Percentiles rank a stretch among this genome's conserved stretches.
These are phyloP conservation scores for Talaromyces proteolyticus DNA, from an alignment of 495 filamentous ascomycete genomes.

Conservation along the genomic window DNA sequence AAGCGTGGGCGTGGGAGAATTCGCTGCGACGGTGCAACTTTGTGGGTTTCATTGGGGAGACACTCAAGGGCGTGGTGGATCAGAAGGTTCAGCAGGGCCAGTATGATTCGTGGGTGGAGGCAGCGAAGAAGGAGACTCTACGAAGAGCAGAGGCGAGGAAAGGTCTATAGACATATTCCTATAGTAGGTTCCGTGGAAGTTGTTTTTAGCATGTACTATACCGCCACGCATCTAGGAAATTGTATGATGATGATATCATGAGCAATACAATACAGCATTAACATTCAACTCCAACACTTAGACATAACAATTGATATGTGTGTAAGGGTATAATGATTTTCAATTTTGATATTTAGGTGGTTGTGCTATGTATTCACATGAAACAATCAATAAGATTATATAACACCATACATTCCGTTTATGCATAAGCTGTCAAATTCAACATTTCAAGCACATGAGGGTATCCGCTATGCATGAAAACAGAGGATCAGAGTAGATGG, in stretches of 20 bases:
- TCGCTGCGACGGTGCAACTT: slow-evolving; percentile 90
- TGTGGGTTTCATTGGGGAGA: slow-evolving; percentile 88
- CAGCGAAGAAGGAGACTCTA: slow-evolving; percentile 64
- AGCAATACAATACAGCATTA: not conserved
- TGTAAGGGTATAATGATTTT: no score
- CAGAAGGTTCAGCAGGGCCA: slow-evolving; percentile 60
- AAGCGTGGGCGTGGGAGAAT: slow-evolving; percentile 93
- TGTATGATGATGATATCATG: not conserved
- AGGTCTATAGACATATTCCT: slow-evolving; percentile 7
- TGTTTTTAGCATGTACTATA: no score
- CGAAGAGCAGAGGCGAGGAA: slow-evolving; percentile 55
- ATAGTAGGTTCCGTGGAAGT: no score
- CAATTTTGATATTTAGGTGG: no score
- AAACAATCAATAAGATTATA: not conserved
- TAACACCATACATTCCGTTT: no score
- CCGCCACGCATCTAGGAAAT: no score
- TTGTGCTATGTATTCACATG: not conserved
- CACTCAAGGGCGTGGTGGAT: slow-evolving; percentile 76
- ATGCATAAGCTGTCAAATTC: no score
- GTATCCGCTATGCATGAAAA: not conserved
- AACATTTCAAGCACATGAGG: no score
- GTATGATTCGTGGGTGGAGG: slow-evolving; percentile 76
- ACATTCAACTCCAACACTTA: no score
- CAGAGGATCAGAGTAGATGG: not conserved
- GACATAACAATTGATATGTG: no score